Base-by-base conservation (phyloP, 257 asterid species). In the Anisodus acutangulus region DNA sequence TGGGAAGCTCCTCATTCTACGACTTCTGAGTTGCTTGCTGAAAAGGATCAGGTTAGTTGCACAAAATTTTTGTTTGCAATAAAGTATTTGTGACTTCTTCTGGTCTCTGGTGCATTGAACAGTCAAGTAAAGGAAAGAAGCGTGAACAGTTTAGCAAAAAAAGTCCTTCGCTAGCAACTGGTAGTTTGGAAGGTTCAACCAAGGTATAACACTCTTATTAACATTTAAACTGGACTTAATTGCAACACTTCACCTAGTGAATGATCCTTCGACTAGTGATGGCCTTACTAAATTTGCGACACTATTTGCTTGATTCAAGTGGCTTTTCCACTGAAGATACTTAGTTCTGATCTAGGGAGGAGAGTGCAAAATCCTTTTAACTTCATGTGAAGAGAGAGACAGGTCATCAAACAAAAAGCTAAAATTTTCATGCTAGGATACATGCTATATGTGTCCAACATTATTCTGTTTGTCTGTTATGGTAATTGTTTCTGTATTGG, bases 1-100 rank as follows among this genome's bases (percentile, higher is more conserved):
- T 86, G 95, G 92, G 87, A 87, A 89, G 93, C 93, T 78, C 99
- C 99, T 86, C 91, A 91, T 85, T 95, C 97, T 54, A 90, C 93
- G 37, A 88, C 97, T 80, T 78, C 94, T 16, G 97, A 92, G 55
- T 85, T 89, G 62, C 97, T 95, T 84, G 88, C 95, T 78, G 98
- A 93, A 59, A 93, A 90, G 78, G 98, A 97, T 45, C 94, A 91
- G 98, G 99, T 95, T 62, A 8, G 83, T 74, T 74, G 43, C 60
- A 74, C n/a, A 8, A 49, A 10, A 6, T 19, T 74, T 47, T 74
- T 47, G 60, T 19, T 11, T 74, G 60, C 80, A 3, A 74, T 49
- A 60, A 49, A 49, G 39, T 22, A 22, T 19, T n/a, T 45, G 58
- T n/a, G 79, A 71, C 57, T 47, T 72, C n/a, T 72, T 47, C 12